These are phyloP conservation scores for Scedosporium dehoogii DNA, from an alignment of 2,329 filamentous ascomycete genomes.

Conservation along the genomic window DNA sequence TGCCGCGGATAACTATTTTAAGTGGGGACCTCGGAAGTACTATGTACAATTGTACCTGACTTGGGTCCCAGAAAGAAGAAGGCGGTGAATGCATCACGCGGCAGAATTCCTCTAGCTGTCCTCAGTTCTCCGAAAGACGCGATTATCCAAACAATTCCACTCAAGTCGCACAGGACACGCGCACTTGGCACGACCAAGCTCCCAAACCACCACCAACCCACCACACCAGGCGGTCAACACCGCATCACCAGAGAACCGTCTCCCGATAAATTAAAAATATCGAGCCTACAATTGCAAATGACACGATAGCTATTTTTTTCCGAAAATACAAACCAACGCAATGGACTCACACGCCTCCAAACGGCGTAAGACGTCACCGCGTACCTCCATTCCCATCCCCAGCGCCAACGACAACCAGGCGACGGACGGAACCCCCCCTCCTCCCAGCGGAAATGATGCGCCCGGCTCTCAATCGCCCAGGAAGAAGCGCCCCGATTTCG, in stretches of 20 bases:
- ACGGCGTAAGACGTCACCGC: conserved; percentile 52
- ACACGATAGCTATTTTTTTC: neutral
- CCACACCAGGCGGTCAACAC: neutral
- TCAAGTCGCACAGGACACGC: too few relatives aligned
- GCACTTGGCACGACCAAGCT: too few relatives aligned
- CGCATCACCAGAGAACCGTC: neutral
- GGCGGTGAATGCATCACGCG: neutral
- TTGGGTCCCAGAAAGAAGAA: neutral
- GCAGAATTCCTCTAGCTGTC: conserved; percentile 6
- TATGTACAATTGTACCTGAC: neutral
- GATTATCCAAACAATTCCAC: neutral
- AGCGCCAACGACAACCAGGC: conserved; percentile 7
- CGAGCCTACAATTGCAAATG: too few relatives aligned
- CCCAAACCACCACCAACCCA: too few relatives aligned
- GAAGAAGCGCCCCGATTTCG: conserved; percentile 44
- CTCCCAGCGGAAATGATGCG: conserved; percentile 12
- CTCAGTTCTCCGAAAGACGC: neutral
- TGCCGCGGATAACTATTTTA: neutral
- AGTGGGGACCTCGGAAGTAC: neutral
- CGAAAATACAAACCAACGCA: neutral
- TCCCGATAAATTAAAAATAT: too few relatives aligned
- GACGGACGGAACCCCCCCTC: neutral
- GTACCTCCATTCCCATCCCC: conserved; percentile 30
- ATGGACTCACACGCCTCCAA: conserved; percentile 52
- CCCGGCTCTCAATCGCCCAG: conserved; percentile 11